Conservation (phyloP, 1,139 yeast genomes). For the Scheffersomyces stambukii region DNA sequence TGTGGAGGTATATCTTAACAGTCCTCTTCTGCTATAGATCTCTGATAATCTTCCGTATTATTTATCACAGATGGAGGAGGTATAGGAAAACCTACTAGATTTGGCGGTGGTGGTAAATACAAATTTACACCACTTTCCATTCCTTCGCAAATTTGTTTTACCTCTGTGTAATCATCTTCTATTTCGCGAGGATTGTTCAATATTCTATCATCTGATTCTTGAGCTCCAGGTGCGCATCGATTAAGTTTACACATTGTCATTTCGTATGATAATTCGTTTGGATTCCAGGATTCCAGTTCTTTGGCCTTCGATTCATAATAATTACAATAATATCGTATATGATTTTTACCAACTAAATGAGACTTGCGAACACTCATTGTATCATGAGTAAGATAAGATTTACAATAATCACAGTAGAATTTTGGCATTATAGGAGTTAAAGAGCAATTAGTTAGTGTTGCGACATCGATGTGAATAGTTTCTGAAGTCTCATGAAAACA, state of each 20-base stretch:
- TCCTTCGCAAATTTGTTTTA: no score
- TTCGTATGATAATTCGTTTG: conserved; percentile 37
- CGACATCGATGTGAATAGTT: no score
- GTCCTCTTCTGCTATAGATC: conserved; percentile 14
- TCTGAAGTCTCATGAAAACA: no score
- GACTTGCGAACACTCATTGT: conserved; percentile 82
- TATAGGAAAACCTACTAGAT: conserved; percentile 23
- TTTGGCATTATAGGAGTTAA: no score
- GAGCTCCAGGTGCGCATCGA: conserved; percentile 43
- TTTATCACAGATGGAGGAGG: conserved; percentile 34
- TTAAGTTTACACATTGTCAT: conserved; percentile 35
- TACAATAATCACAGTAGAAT: conserved; percentile 86
- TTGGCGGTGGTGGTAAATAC: conserved; percentile 34
- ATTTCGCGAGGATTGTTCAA: no score
- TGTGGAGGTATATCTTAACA: no score
- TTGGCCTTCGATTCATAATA: conserved; percentile 64
- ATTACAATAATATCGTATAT: conserved; percentile 67
- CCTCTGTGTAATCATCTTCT: no score
- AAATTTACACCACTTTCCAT: conserved; percentile 15
- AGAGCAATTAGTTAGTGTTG: no score
- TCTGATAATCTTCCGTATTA: conserved; percentile 18
- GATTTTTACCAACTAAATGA: conserved; percentile 78
- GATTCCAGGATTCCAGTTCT: conserved; percentile 43
- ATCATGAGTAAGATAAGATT: conserved; percentile 83
- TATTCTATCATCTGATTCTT: no score